Evolutionary conservation across 208 protist genomes (phyloP), one percentile per base, ranked within the genome.

Genomic region (Phytomonas sp.): DNA sequence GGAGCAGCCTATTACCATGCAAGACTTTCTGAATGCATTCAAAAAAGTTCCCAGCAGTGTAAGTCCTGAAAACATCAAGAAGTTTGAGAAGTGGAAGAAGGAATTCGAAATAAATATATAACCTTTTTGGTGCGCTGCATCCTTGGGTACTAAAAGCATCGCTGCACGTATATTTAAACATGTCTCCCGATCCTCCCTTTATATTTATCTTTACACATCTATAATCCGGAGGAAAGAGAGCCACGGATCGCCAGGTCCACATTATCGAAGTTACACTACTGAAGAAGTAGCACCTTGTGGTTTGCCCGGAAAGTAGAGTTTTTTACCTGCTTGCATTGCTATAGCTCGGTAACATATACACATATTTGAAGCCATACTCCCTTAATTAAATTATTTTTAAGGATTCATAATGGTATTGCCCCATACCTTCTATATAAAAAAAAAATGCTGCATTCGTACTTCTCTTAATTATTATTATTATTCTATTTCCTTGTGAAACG

Each of bases 61-160:
- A 69, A 93, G 92, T 68, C 81, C 79, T 4, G 83, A 88, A 31
- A 89, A 94, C 68, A 87, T 96, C 34, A 81, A 91, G 71, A 85
- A 84, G 62, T 96, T 94, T 77, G 88, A 94, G 66, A 82, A 83
- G 64, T 96, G 91, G 91, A 93, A 96, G 66, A 89, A 89, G 66
- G 83, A 93, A 68, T 96, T 94, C 69, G 91, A 96, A 63, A 66
- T 87, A n/a, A 89, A 87, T 62, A 71, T 84, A 3, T 88, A 77
- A 61, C 34, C 9, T n/a, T 68, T 43, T 11, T 31, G 30, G 30
- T 26, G n/a, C 23, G 4, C 28, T 53, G 51, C 29, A 13, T 30
- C 4, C 32, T 36, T 56, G 36, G 59, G 4, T 31, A 29, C 60
- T 3, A 43, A 40, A 51, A 32, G 2, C 28, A 53, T 17, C 7